phyloP scores from a whole-genome alignment of 176 grass and related monocot genomes.

The Avena sativa region DNA sequence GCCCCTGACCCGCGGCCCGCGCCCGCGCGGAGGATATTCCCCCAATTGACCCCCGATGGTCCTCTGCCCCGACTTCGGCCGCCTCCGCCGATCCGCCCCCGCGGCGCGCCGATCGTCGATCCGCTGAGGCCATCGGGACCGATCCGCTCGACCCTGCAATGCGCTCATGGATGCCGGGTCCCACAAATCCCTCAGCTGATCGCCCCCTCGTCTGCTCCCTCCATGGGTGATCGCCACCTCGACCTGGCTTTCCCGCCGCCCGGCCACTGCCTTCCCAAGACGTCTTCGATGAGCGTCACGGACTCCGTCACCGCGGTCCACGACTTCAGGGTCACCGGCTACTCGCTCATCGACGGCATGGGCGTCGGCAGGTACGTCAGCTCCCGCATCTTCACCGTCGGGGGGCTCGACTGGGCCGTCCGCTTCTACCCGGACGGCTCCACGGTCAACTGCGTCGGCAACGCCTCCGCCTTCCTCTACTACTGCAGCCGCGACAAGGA shows the following conservation, averaged over 20 bases:
- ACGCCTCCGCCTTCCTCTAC: constrained; percentile 50
- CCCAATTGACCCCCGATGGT: background rate
- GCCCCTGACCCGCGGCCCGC: background rate
- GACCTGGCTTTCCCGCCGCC: background rate
- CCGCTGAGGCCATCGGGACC: background rate
- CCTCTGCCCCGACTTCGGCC: background rate
- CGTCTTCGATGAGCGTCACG: constrained; percentile 49
- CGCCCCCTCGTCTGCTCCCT: background rate
- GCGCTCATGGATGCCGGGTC: background rate
- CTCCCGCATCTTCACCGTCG: constrained; percentile 53
- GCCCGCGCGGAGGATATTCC: background rate
- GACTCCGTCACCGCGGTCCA: constrained; percentile 45
- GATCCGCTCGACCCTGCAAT: background rate
- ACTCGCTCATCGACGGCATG: constrained; percentile 51
- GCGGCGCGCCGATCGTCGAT: background rate
- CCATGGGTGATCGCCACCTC: background rate
- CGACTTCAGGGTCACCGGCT: constrained; percentile 43
- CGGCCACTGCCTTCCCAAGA: constrained; percentile 1
- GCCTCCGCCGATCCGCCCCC: constrained; percentile 5
- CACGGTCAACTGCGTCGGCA: background rate
- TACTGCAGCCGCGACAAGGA: constrained; percentile 23
- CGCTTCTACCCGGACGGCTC: constrained; percentile 51
- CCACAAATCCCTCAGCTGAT: background rate
- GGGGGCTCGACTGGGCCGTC: constrained; percentile 51
- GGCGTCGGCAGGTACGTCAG: constrained; percentile 44